Evolutionary conservation across 2,329 filamentous ascomycete species (phyloP).

Genomic region (Verticillium nonalfalfae): DNA sequence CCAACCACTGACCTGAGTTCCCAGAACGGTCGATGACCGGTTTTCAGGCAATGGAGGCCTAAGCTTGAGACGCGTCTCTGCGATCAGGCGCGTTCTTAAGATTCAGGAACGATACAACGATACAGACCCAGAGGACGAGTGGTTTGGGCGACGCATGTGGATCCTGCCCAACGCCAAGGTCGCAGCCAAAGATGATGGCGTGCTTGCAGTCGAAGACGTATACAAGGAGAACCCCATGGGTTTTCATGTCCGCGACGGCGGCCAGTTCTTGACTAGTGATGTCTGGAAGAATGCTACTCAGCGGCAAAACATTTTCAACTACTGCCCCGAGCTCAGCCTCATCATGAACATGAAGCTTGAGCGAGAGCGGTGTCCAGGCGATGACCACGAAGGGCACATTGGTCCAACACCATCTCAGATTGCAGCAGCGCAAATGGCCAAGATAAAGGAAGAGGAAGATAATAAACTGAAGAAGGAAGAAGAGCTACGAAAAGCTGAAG

Average conservation of each 20-base stretch:
- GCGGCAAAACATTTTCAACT: constrained; percentile 42
- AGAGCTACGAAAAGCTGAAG: constrained; percentile 2
- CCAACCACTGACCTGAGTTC: background rate
- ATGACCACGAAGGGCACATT: constrained; percentile 21
- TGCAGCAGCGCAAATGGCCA: constrained; percentile 3
- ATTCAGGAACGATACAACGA: constrained; percentile 45
- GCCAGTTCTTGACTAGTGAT: constrained; percentile 28
- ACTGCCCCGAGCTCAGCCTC: constrained; percentile 50
- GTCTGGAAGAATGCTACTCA: constrained; percentile 39
- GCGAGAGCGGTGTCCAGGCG: constrained; percentile 34
- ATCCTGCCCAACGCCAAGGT: constrained; percentile 41
- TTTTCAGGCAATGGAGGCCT: constrained; percentile 49
- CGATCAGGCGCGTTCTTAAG: constrained; percentile 39
- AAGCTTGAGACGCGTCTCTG: constrained; percentile 44
- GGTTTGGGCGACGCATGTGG: constrained; percentile 44
- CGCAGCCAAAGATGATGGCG: constrained; percentile 30
- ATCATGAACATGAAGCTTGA: constrained; percentile 52
- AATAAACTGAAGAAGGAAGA: constrained; percentile 5
- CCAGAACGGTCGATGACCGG: constrained; percentile 29
- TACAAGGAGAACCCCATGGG: constrained; percentile 47
- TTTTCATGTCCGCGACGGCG: constrained; percentile 42
- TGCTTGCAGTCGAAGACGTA: constrained; percentile 42
- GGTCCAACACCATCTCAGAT: constrained; percentile 3
- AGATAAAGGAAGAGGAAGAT: constrained; percentile 3
- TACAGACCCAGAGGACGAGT: constrained; percentile 46